These are phyloP conservation scores for Penicillium polonicum DNA, from an alignment of 2,329 filamentous ascomycete genomes.

Conservation along the genomic window DNA sequence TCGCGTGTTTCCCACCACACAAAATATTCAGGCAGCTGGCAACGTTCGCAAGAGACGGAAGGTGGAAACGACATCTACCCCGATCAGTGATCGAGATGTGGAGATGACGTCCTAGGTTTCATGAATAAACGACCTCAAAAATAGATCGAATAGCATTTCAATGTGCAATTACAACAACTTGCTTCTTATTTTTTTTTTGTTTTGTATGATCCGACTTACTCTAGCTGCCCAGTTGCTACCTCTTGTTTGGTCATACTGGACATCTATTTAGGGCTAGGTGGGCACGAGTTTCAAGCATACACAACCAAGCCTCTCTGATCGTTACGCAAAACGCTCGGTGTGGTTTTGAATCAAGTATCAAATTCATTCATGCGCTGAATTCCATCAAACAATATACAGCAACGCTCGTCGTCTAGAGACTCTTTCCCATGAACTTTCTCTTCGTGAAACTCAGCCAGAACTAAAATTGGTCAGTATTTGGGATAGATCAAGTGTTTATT, in stretches of 20 bases:
- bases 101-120: slow-evolving; percentile 30
- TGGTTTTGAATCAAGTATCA: slow-evolving; percentile 9
- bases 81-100: slow-evolving; percentile 29
- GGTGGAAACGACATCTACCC: slow-evolving; percentile 38
- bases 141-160: slow-evolving; percentile 2
- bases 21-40: slow-evolving; percentile 78
- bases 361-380: slow-evolving; percentile 27
- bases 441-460: slow-evolving; percentile 99
- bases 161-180: slow-evolving; percentile 23
- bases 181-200: neutral
- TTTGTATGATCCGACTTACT: neutral
- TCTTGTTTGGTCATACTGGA: neutral
- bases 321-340: neutral
- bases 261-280: neutral
- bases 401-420: slow-evolving; percentile 54
- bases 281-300: neutral
- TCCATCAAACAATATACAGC: slow-evolving; percentile 29
- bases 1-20: slow-evolving; percentile 74
- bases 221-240: neutral
- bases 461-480: slow-evolving; percentile 49
- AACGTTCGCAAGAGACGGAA: slow-evolving; percentile 67
- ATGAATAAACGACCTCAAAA: slow-evolving; percentile 1
- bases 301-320: neutral
- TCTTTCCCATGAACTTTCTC: slow-evolving; percentile 99
- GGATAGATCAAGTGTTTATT: neutral